Evolutionary conservation across 2,329 filamentous ascomycete species (phyloP).

Genomic region (Metarhizium humberi): DNA sequence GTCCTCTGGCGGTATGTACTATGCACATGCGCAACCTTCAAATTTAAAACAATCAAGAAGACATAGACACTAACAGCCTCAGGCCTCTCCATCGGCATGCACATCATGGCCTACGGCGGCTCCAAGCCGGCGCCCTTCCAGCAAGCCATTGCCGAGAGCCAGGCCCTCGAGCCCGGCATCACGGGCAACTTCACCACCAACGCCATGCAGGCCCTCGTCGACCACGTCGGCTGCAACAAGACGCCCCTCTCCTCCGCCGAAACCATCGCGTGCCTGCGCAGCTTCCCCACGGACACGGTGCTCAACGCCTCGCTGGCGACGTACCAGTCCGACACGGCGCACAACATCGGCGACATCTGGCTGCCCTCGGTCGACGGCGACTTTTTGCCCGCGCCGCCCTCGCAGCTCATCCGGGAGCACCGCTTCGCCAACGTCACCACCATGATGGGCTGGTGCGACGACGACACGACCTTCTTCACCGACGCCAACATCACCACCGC

Average conservation of each 20-base stretch:
- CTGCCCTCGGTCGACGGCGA: slow-evolving; percentile 34
- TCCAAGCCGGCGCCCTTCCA: slow-evolving; percentile 33
- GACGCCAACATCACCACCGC: slow-evolving; percentile 27
- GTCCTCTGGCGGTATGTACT: slow-evolving; percentile 19
- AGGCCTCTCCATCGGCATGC: slow-evolving; percentile 33
- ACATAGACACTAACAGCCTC: not conserved
- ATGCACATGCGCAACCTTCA: no score
- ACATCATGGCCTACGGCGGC: slow-evolving; percentile 39
- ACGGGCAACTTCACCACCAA: slow-evolving; percentile 36
- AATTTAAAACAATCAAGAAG: no score
- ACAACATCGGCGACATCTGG: slow-evolving; percentile 44
- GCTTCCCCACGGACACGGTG: slow-evolving; percentile 30
- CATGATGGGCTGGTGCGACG: slow-evolving; percentile 44
- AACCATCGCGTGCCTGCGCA: slow-evolving; percentile 37
- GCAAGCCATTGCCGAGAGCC: slow-evolving; percentile 35
- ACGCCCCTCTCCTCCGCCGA: slow-evolving; percentile 29
- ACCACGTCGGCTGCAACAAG: slow-evolving; percentile 32
- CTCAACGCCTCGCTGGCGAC: slow-evolving; percentile 34
- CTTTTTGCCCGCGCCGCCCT: slow-evolving; percentile 31
- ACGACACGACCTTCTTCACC: slow-evolving; percentile 35
- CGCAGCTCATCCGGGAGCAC: slow-evolving; percentile 43
- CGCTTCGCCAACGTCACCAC: slow-evolving; percentile 56
- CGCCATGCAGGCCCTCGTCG: slow-evolving; percentile 33
- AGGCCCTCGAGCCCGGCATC: slow-evolving; percentile 41
- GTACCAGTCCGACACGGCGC: slow-evolving; percentile 26